phyloP scores from a whole-genome alignment of 139 green algal genomes.

The Chlamydomonas applanata region DNA sequence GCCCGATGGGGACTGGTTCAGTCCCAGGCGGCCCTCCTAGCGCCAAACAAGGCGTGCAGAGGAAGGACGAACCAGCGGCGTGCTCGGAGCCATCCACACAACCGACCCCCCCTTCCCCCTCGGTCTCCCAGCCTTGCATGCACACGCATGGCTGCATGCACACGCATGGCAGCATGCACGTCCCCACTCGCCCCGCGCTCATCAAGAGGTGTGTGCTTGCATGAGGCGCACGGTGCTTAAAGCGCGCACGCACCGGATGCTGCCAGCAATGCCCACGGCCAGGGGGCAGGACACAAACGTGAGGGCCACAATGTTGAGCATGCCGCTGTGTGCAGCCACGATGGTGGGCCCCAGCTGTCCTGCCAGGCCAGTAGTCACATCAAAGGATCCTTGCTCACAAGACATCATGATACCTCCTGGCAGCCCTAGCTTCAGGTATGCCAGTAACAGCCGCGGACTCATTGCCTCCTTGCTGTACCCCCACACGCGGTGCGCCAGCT shows the following conservation, averaged over 20 bases:
- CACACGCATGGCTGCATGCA: too few relatives aligned
- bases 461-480: conserved; percentile 2
- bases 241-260: conserved; percentile 16
- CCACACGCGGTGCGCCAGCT: neutral
- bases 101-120: too few relatives aligned
- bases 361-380: conserved; percentile 37
- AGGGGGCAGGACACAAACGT: conserved; percentile 33
- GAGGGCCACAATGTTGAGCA: conserved; percentile 25
- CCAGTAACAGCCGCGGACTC: neutral
- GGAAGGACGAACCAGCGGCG: too few relatives aligned
- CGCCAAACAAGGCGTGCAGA: too few relatives aligned
- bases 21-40: too few relatives aligned
- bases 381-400: conserved; percentile 34
- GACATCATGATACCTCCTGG: conserved; percentile 31
- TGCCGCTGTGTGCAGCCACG: conserved; percentile 32
- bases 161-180: too few relatives aligned
- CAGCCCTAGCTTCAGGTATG: conserved; percentile 27
- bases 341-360: conserved; percentile 28
- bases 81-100: too few relatives aligned
- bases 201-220: too few relatives aligned
- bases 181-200: too few relatives aligned
- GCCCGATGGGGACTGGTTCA: too few relatives aligned
- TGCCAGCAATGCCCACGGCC: conserved; percentile 30
- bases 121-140: too few relatives aligned
- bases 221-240: too few relatives aligned